Evolutionary conservation across 176 grass and related monocot species (phyloP), one percentile per base, ranked within the genome.

Genomic region (Triticum timopheevii): DNA sequence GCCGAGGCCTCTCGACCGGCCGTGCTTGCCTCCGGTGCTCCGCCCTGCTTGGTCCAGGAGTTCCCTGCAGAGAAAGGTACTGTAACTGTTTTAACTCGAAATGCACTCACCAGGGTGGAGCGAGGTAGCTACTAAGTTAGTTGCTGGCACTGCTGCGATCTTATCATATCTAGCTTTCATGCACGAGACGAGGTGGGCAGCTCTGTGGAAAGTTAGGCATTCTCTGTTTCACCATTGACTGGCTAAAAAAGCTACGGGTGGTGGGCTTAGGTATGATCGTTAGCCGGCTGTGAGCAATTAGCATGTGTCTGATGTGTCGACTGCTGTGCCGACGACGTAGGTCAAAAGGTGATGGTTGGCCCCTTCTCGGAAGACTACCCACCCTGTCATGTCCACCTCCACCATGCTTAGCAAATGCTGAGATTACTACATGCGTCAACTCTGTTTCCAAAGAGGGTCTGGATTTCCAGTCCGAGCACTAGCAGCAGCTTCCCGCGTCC

Each of bases 111-210:
- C 25, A 50, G 10, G 73, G 52, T 5, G 25, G 24, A 13, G 23
- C 23, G 13, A 25, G 62, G 9, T 7, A 40, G 40, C 40, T 25
- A 42, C 10, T 3, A 6, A n/a, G 4, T 10, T 40, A 40, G 68
- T 39, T 71, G 68, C 8, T 39, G 2, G n/a, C 49, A 45, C 85
- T 86, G 85, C 59, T 63, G 66, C 27, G 15, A 86, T 73, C 85
- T 86, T 80, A 86, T 47, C 42, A 45, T 30, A 30, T 30, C 28
- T 30, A 30, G 28, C 28, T 30, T 30, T 30, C 28, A 30, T 30
- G 28, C 28, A 30, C 28, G 28, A 30, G 28, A 30, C 28, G 28
- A 30, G 28, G 28, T 30, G 28, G 28, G 28, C 28, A 30, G 28
- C 28, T 30, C 31, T 23, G 35, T 72, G 69, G 10, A 23, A 11